Percentiles rank a stretch among this genome's conserved stretches.
Evolutionary conservation across 257 asterid genomes (phyloP).

Genomic region (Forsythia viridissima): DNA sequence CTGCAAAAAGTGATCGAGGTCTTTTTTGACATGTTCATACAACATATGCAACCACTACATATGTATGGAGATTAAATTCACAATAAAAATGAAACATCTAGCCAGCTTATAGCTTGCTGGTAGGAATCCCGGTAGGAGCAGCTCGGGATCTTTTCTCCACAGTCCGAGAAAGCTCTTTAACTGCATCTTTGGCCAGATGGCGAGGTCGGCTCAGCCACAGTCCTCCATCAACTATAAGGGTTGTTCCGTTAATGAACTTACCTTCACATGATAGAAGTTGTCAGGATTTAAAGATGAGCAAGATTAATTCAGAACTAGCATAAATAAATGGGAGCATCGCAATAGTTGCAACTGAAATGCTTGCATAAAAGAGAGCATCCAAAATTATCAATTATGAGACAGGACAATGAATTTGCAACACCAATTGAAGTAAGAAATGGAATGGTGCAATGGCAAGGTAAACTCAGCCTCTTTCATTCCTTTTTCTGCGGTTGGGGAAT

Average conservation of each 20-base stretch:
- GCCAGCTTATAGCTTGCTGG: slow-evolving; percentile 59
- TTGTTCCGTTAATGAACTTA: slow-evolving; percentile 70
- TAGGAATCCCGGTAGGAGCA: slow-evolving; percentile 59
- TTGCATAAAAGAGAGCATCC: too few relatives aligned
- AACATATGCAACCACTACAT: background rate
- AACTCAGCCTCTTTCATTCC: too few relatives aligned
- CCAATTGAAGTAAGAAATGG: background rate
- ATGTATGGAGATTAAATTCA: background rate
- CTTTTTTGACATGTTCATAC: background rate
- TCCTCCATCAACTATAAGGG: slow-evolving; percentile 73
- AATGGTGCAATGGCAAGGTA: background rate
- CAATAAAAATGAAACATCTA: background rate
- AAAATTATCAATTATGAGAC: background rate
- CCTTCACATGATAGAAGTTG: slow-evolving; percentile 38
- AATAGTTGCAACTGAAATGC: background rate
- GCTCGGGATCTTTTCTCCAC: slow-evolving; percentile 74
- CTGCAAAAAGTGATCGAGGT: background rate
- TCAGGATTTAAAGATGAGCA: background rate
- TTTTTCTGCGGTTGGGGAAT: too few relatives aligned
- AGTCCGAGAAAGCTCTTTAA: slow-evolving; percentile 59
- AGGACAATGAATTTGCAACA: background rate
- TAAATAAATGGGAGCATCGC: background rate
- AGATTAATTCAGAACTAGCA: background rate
- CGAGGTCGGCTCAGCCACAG: slow-evolving; percentile 79
- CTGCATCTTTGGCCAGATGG: slow-evolving; percentile 60